Evolutionary conservation across 108 stramenopile genomes (phyloP).

Genomic region (Cyclostephanos invisitatus): DNA sequence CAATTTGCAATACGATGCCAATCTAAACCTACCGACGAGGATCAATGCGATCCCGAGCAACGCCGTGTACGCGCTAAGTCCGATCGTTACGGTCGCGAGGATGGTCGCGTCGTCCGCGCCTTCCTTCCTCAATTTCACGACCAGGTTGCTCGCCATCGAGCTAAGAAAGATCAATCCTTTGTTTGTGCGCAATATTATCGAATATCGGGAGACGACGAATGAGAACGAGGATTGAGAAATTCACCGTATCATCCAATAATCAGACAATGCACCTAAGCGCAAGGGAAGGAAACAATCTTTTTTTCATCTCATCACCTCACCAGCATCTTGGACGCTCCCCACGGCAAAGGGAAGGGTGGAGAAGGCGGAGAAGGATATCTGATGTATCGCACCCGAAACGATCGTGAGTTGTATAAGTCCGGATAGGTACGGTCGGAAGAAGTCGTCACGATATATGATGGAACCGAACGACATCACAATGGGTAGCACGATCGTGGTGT

Average conservation of each 20-base stretch:
- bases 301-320: not conserved
- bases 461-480: slow-evolving; percentile 87
- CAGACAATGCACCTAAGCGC: not conserved
- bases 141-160: slow-evolving; percentile 84
- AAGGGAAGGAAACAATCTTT: not conserved
- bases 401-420: slow-evolving; percentile 80
- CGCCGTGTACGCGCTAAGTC: slow-evolving; percentile 82
- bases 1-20: slow-evolving; percentile 91
- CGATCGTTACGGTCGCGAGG: slow-evolving; percentile 78
- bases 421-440: slow-evolving; percentile 80
- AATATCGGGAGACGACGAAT: not conserved
- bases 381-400: slow-evolving; percentile 88
- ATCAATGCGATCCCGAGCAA: slow-evolving; percentile 83
- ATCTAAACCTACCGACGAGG: slow-evolving; percentile 71
- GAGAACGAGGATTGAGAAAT: not conserved
- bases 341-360: slow-evolving; percentile 91
- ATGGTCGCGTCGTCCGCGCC: slow-evolving; percentile 56
- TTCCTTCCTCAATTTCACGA: slow-evolving; percentile 43
- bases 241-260: not conserved
- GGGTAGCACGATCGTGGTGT: slow-evolving; percentile 81
- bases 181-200: not conserved
- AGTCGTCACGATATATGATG: slow-evolving; percentile 85
- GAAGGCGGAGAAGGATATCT: slow-evolving; percentile 85
- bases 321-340: slow-evolving; percentile 96
- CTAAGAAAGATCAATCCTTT: slow-evolving; percentile 93